phyloP scores from a whole-genome alignment of 2,329 filamentous ascomycete species.

The Microdochium bolleyi region DNA sequence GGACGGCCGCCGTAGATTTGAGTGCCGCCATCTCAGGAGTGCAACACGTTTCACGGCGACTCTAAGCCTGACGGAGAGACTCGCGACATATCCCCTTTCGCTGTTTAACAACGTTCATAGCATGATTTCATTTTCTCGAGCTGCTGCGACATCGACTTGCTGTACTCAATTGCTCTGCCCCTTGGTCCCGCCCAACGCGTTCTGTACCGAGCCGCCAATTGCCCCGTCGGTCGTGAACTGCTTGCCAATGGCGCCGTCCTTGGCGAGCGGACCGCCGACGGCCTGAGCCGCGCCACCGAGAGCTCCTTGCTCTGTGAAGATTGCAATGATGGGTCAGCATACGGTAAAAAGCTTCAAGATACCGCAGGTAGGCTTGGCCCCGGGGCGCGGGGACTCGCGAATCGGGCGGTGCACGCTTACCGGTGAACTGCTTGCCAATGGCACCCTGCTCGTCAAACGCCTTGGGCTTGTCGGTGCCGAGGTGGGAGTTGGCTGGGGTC shows the following conservation, averaged over 20 bases:
- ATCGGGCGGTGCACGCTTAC: constrained; percentile 16
- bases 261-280: constrained; percentile 39
- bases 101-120: no score
- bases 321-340: neutral
- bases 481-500: constrained; percentile 19
- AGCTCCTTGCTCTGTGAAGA: constrained; percentile 29
- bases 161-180: constrained; percentile 15
- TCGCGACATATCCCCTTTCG: no score
- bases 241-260: constrained; percentile 44
- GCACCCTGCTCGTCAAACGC: constrained; percentile 39
- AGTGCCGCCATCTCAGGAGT: no score
- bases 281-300: constrained; percentile 42
- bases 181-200: constrained; percentile 29
- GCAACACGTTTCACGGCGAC: no score
- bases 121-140: no score
- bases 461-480: constrained; percentile 25
- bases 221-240: constrained; percentile 45
- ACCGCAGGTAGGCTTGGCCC: no score
- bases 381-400: neutral
- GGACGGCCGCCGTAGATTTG: no score
- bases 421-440: constrained; percentile 48
- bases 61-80: no score
- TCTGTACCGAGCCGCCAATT: constrained; percentile 45
- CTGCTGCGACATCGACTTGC: no score
- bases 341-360: no score